Evolutionary conservation across 352 stramenopile genomes (phyloP), one percentile per base, ranked within the genome.

Genomic region (Blastocystis sp.): DNA sequence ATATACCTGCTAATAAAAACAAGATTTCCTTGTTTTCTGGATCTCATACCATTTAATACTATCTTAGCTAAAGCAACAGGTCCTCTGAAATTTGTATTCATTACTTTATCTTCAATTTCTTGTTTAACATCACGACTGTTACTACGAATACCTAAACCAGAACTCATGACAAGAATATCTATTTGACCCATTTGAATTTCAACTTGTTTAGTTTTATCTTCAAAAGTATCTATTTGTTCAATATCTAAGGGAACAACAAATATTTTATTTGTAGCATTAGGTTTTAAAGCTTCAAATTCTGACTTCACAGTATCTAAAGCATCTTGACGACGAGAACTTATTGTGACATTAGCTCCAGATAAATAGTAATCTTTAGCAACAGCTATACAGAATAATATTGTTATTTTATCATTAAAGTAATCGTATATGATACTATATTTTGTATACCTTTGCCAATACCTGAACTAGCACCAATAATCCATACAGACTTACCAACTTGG

Each of bases 1-100:
- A n/a, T n/a, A n/a, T n/a, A n/a, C n/a, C n/a, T 62, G 52, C 52
- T 62, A 33, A 62, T 62, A n/a, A 62, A 62, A 0, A 62, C 52
- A 19, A 62, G 36, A 0, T 39, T 48, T 62, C 52, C 52, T n/a
- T 24, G 24, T 19, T 62, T 39, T 13, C 32, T 39, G 5, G 19
- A 33, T 13, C 52, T 39, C 52, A 62, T 62, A 7, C 32, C 48
- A 11, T 39, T 39, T 21, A 62, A 30, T 19, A 48, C 37, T 1
- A 18, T 28, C 24, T 62, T 62, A 4, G 35, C 52, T 7, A 62
- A 30, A 7, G 54, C 21, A 32, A 62, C 42, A 18, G 52, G 52
- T 16, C 52, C 52, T 9, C 33, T 52, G 35, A 36, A 62, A 30
- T 62, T 62, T 6, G 52, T 62, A 16, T 62, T 39, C n/a, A 62